Base-by-base conservation (phyloP, 441 rosid species). In the Adansonia gregorii region DNA sequence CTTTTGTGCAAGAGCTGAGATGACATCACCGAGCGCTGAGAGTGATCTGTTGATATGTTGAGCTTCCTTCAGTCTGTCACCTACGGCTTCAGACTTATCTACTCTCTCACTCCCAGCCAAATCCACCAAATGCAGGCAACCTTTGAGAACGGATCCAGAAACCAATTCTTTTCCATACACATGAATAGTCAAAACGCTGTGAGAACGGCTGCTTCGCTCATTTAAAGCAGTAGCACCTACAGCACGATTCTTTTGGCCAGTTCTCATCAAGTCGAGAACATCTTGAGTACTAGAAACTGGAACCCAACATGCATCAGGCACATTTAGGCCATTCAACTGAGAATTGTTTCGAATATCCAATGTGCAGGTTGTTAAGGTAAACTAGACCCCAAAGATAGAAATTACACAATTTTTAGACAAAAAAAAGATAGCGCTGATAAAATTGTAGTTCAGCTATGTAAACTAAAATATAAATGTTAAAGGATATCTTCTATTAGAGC, bases 1-100 rank as follows among this genome's bases (percentile, higher is more conserved):
- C 90, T 93, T 94, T 82, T 90, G 97, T 6, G 98, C 98, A 39
- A 94, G 95, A 72, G 98, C 98, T 72, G 94, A 87, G 56, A 94
- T 87, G 77, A 94, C 98, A 80, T 94, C 98, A 72, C 98, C 98
- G 17, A 94, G 86, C 0, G 98, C 98, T 8, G 98, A 94, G 59
- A 94, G 90, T 1, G 98, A 94, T 76, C 90, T 87, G 66, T 94
- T 94, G 60, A 94, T 94, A 74, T 94, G 89, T 75, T 94, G 98
- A 79, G 97, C 97, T 88, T 94, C 98, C 85, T 94, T 94, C 80
- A 94, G 80, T 83, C 98, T 91, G 72, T 94, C 98, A 2, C 98
- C 98, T 3, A 61, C 19, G 8, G 67, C 67, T 41, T 61, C 67
- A 8, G 67, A 61, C 14, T 61, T 61, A 27, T 61, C 67, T 43